phyloP scores from a whole-genome alignment of 192 early-diverging fungal genomes.

The Martensiomyces pterosporus region DNA sequence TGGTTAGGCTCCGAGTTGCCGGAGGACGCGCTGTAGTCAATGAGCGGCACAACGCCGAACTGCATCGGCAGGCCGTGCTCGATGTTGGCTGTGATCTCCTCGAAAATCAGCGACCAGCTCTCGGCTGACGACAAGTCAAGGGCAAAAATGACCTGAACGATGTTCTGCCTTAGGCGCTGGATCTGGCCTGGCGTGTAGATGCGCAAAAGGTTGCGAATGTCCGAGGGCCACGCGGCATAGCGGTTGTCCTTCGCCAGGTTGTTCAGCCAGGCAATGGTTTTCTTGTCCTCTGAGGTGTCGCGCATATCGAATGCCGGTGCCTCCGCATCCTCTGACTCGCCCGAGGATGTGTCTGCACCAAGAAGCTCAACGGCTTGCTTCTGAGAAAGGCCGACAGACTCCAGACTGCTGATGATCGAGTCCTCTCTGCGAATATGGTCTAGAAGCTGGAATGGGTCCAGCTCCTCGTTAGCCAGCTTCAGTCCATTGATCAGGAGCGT shows the following conservation, averaged over 20 bases:
- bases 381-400: slow-evolving; percentile 35
- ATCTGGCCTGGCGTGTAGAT: slow-evolving; percentile 68
- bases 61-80: slow-evolving; percentile 75
- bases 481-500: slow-evolving; percentile 66
- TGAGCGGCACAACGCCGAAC: slow-evolving; percentile 77
- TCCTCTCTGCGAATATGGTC: slow-evolving; percentile 57
- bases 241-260: slow-evolving; percentile 80
- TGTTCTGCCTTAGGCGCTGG: slow-evolving; percentile 70
- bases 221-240: slow-evolving; percentile 66
- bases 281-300: slow-evolving; percentile 48
- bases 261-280: slow-evolving; percentile 80
- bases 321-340: slow-evolving; percentile 4
- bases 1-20: slow-evolving; percentile 16
- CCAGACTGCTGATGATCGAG: slow-evolving; percentile 48
- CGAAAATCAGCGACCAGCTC: slow-evolving; percentile 56
- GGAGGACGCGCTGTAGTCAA: slow-evolving; percentile 30
- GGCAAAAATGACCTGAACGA: slow-evolving; percentile 68
- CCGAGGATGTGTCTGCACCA: neutral
- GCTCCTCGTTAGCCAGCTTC: slow-evolving; percentile 45
- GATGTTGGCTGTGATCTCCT: slow-evolving; percentile 61
- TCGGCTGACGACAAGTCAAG: slow-evolving; percentile 61
- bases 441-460: slow-evolving; percentile 66
- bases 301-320: slow-evolving; percentile 72
- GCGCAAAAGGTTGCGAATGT: slow-evolving; percentile 54
- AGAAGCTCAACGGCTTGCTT: slow-evolving; percentile 24